Conservation (phyloP, 2,329 filamentous ascomycete species). For the Colletotrichum plurivorum region DNA sequence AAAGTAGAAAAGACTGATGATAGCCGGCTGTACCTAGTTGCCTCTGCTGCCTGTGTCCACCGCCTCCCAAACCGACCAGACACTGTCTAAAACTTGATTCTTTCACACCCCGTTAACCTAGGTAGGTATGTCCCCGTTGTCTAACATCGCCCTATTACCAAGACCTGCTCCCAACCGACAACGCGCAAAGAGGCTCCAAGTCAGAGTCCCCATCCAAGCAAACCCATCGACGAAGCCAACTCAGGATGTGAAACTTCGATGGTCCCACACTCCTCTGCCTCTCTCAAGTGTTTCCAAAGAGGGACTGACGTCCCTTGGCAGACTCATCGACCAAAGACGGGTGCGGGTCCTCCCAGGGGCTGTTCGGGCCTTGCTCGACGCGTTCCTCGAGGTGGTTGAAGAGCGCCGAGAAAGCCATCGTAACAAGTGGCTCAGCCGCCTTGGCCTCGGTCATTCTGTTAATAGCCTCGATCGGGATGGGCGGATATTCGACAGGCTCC, state of each 20-base stretch:
- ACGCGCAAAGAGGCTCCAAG: constrained; percentile 29
- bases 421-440: constrained; percentile 58
- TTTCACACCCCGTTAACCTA: constrained; percentile 28
- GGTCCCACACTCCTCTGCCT: background rate
- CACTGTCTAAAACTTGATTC: constrained; percentile 22
- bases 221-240: constrained; percentile 33
- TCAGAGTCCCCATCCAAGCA: constrained; percentile 40
- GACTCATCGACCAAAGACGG: constrained; percentile 22
- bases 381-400: constrained; percentile 33
- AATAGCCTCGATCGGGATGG: constrained; percentile 54
- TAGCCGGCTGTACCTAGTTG: constrained; percentile 3
- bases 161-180: constrained; percentile 24
- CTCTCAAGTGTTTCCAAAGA: constrained; percentile 26
- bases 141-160: constrained; percentile 22
- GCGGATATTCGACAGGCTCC: constrained; percentile 44
- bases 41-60: constrained; percentile 13
- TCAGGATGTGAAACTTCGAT: constrained; percentile 1
- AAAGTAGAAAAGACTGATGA: constrained; percentile 36
- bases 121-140: constrained; percentile 5
- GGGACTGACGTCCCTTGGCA: constrained; percentile 18
- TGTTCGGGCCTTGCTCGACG: constrained; percentile 1
- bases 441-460: constrained; percentile 54
- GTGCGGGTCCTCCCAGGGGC: constrained; percentile 28
- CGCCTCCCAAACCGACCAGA: constrained; percentile 22
- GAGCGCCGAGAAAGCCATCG: constrained; percentile 55